phyloP scores from a whole-genome alignment of 768 basidiomycete species.

The Leccinum boreale region DNA sequence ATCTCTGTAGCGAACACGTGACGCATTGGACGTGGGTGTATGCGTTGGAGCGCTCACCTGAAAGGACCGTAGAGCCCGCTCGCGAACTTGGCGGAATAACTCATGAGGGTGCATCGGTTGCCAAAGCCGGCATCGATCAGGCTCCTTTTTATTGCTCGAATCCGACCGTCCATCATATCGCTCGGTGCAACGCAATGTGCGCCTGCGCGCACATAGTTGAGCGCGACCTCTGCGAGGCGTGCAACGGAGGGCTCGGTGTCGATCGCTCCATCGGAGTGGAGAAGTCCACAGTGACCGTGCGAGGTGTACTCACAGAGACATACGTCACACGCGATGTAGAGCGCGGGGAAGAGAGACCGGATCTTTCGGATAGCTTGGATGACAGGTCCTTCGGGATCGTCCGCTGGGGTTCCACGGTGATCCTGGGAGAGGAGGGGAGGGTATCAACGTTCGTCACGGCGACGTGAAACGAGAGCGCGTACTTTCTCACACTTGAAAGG shows the following conservation, averaged over 20 bases:
- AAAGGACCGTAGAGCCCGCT: conserved; percentile 95
- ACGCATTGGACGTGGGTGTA: background rate
- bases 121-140: conserved; percentile 82
- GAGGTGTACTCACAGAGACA: conserved; percentile 99
- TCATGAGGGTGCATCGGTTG: conserved; percentile 91
- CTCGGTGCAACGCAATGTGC: conserved; percentile 98
- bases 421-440: conserved; percentile 49
- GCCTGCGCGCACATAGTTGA: conserved; percentile 91
- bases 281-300: conserved; percentile 92
- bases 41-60: conserved; percentile 49
- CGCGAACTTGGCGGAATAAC: conserved; percentile 97
- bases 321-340: conserved; percentile 93
- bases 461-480: conserved; percentile 1
- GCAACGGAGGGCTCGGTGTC: conserved; percentile 72
- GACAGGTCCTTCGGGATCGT: conserved; percentile 87
- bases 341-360: conserved; percentile 68
- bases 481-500: conserved; percentile 81
- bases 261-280: conserved; percentile 73
- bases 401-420: conserved; percentile 77
- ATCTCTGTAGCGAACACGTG: conserved; percentile 51
- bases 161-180: conserved; percentile 99
- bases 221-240: conserved; percentile 90
- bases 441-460: background rate
- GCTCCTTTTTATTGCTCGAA: conserved; percentile 82
- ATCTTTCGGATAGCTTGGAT: conserved; percentile 87